Conservation (phyloP, 2,329 filamentous ascomycete genomes). For the Bipolaris cookei region DNA sequence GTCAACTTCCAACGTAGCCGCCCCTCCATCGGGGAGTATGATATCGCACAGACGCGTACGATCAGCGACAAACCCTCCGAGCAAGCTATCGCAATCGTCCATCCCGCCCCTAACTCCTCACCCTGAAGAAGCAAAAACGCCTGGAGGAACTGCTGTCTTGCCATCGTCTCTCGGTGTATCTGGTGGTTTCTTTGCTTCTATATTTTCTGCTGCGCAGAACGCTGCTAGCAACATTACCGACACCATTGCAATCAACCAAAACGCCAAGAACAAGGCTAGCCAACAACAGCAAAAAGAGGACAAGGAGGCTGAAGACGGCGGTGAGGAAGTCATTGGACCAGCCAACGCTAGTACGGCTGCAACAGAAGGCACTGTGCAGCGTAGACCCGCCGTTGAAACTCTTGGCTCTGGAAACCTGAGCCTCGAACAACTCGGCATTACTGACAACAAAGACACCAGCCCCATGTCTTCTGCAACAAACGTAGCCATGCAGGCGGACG, state of each 20-base stretch:
- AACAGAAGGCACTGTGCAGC: slow-evolving; percentile 46
- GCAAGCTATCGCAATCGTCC: slow-evolving; percentile 83
- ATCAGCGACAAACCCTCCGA: slow-evolving; percentile 68
- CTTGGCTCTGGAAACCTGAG: slow-evolving; percentile 88
- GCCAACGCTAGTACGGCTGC: slow-evolving; percentile 33
- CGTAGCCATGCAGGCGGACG: slow-evolving; percentile 58
- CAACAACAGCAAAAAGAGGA: slow-evolving; percentile 41
- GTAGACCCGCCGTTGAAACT: slow-evolving; percentile 81
- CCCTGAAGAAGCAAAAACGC: slow-evolving; percentile 70
- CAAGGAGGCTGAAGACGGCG: slow-evolving; percentile 37
- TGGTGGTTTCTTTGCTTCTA: slow-evolving; percentile 83
- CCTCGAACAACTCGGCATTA: slow-evolving; percentile 84
- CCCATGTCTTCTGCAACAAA: slow-evolving; percentile 66
- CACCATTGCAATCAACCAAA: slow-evolving; percentile 71
- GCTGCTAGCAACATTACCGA: slow-evolving; percentile 78
- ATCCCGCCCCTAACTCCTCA: slow-evolving; percentile 73
- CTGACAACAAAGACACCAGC: slow-evolving; percentile 64
- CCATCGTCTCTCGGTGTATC: slow-evolving; percentile 56
- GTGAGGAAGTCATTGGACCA: slow-evolving; percentile 53
- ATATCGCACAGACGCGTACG: slow-evolving; percentile 72
- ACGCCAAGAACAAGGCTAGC: slow-evolving; percentile 58
- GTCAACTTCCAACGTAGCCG: slow-evolving; percentile 60
- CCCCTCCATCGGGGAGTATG: slow-evolving; percentile 72
- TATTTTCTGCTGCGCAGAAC: slow-evolving; percentile 92
- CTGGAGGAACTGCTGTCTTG: slow-evolving; percentile 60